Evolutionary conservation across 306 rosid genomes (phyloP).

Genomic region (Argentina anserina): DNA sequence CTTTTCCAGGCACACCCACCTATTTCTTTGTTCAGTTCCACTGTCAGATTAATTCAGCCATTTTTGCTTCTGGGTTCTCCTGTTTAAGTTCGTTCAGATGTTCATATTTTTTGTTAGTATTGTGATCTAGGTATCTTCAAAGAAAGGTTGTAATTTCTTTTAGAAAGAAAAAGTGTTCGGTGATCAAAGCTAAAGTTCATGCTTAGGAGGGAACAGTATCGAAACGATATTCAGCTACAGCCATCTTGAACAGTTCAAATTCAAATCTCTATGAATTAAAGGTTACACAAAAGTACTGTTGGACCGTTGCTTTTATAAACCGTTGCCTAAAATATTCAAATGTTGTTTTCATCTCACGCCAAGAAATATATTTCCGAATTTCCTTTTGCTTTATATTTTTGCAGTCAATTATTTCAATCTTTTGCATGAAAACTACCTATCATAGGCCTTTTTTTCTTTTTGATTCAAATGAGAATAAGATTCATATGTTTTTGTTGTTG

Average conservation of each 20-base stretch:
- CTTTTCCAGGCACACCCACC: slow-evolving; percentile 4
- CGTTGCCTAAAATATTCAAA: slow-evolving; percentile 25
- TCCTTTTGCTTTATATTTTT: slow-evolving; percentile 36
- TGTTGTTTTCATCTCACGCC: not conserved
- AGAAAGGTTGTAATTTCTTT: slow-evolving; percentile 29
- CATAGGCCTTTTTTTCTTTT: slow-evolving; percentile 53
- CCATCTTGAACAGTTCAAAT: slow-evolving; percentile 40
- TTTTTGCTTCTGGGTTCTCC: slow-evolving; percentile 29
- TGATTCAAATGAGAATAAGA: slow-evolving; percentile 28
- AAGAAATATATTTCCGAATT: slow-evolving; percentile 20
- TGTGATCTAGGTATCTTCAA: slow-evolving; percentile 2
- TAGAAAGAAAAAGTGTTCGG: slow-evolving; percentile 18
- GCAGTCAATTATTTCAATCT: slow-evolving; percentile 39
- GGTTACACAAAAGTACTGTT: slow-evolving; percentile 33
- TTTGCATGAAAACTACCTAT: slow-evolving; percentile 40
- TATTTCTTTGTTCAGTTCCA: slow-evolving; percentile 16
- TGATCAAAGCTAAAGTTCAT: slow-evolving; percentile 24
- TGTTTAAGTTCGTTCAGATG: slow-evolving; percentile 17
- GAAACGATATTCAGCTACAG: slow-evolving; percentile 29
- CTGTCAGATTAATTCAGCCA: slow-evolving; percentile 16
- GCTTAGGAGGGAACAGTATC: slow-evolving; percentile 63
- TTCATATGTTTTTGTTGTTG: slow-evolving; percentile 23
- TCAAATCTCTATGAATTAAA: slow-evolving; percentile 41
- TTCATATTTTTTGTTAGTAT: slow-evolving; percentile 18
- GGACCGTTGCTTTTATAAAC: slow-evolving; percentile 42